A percentile compares a stretch with the other conserved stretches of the same genome.
These are phyloP conservation scores for Nannochloropsis gaditana DNA, from an alignment of 108 stramenopile species.

Conservation along the genomic window DNA sequence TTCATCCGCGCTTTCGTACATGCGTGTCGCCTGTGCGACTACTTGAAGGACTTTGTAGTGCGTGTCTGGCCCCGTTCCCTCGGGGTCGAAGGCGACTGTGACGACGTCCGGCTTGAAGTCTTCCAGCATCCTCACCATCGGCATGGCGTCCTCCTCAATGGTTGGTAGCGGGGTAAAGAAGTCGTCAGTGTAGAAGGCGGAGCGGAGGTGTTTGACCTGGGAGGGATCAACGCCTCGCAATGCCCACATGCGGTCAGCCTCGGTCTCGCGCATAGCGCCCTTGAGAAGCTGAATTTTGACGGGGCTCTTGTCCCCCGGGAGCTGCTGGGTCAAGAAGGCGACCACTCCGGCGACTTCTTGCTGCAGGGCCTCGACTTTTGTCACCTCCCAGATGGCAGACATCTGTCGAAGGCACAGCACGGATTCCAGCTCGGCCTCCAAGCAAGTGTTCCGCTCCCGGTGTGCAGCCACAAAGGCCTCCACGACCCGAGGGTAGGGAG, in stretches of 20 bases:
- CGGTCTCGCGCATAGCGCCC: slow-evolving; percentile 35
- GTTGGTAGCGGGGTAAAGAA: slow-evolving; percentile 39
- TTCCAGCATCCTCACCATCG: slow-evolving; percentile 32
- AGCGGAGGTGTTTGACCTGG: slow-evolving; percentile 26
- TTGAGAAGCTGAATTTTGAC: slow-evolving; percentile 29
- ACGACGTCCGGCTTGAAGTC: slow-evolving; percentile 29
- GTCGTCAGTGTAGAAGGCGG: slow-evolving; percentile 37
- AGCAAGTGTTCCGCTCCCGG: slow-evolving; percentile 18
- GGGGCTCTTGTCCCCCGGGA: slow-evolving; percentile 27
- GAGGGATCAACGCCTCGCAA: slow-evolving; percentile 21
- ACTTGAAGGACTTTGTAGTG: slow-evolving; percentile 38
- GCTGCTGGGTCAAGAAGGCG: slow-evolving; percentile 26
- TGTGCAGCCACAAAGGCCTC: slow-evolving; percentile 22
- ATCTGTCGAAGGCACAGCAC: slow-evolving; percentile 32
- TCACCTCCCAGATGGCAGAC: slow-evolving; percentile 26
- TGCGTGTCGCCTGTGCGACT: slow-evolving; percentile 29
- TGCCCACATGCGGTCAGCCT: slow-evolving; percentile 40
- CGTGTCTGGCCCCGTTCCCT: slow-evolving; percentile 41
- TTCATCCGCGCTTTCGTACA: slow-evolving; percentile 8
- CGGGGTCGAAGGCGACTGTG: slow-evolving; percentile 39
- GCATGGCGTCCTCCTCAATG: slow-evolving; percentile 38
- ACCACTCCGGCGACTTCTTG: neutral
- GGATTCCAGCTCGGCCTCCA: slow-evolving; percentile 24
- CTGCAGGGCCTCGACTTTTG: neutral
- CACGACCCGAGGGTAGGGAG: slow-evolving; percentile 20